Conservation (phyloP, 805 yeast species). For the Nakazawaea holstii region DNA sequence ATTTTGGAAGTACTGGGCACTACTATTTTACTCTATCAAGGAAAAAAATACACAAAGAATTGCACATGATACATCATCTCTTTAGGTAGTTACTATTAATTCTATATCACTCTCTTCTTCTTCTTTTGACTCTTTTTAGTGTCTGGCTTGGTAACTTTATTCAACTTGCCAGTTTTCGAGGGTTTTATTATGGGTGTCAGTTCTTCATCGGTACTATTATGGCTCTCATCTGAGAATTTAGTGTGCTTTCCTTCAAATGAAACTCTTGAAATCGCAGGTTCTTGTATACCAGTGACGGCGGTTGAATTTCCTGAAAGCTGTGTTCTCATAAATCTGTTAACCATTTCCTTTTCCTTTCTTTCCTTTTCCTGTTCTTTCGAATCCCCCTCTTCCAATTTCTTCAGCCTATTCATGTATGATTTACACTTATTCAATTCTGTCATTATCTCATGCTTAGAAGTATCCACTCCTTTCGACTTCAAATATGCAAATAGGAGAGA, state of each 20-base stretch:
- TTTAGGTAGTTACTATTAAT: too few species aligned
- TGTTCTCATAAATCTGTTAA: constrained; percentile 38
- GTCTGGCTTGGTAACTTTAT: background rate
- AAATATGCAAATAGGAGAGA: constrained; percentile 56
- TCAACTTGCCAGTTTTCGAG: background rate
- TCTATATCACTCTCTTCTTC: background rate
- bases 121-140: constrained; percentile 8
- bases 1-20: too few species aligned
- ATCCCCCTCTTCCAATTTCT: constrained; percentile 27
- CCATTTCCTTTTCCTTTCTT: constrained; percentile 21
- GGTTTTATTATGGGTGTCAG: background rate
- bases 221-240: constrained; percentile 30
- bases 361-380: constrained; percentile 20
- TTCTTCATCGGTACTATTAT: constrained; percentile 7
- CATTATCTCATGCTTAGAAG: constrained; percentile 59
- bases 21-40: too few species aligned
- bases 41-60: background rate
- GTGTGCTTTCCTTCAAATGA: constrained; percentile 53
- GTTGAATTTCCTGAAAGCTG: constrained; percentile 12
- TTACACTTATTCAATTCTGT: constrained; percentile 62
- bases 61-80: too few species aligned
- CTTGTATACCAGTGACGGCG: constrained; percentile 16
- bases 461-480: constrained; percentile 52
- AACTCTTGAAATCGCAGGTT: constrained; percentile 47
- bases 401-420: constrained; percentile 57